phyloP scores from a whole-genome alignment of 805 yeast species.

The Metschnikowia gruessii region DNA sequence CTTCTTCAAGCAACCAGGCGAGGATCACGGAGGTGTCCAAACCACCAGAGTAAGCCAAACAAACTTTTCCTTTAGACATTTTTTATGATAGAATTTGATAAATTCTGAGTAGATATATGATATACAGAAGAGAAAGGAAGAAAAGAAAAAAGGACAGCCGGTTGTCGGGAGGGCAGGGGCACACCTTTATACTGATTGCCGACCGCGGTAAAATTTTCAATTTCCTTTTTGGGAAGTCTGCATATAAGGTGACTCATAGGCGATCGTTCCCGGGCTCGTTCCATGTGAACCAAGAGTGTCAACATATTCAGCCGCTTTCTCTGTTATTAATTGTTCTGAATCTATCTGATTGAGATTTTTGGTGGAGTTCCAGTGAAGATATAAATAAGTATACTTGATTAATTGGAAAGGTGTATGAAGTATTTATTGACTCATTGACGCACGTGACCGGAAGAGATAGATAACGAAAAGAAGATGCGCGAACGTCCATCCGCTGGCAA shows the following conservation, averaged over 20 bases:
- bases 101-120: not conserved
- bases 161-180: slow-evolving; percentile 8
- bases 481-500: not conserved
- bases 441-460: not conserved
- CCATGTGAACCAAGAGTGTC: not conserved
- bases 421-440: not conserved
- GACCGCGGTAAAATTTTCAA: slow-evolving; percentile 22
- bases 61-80: slow-evolving; percentile 98
- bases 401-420: not conserved
- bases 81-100: slow-evolving; percentile 1
- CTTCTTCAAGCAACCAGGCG: slow-evolving; percentile 97
- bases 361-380: too few species aligned
- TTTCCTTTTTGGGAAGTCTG: slow-evolving; percentile 17
- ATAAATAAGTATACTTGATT: not conserved
- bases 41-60: slow-evolving; percentile 99
- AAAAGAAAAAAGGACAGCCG: slow-evolving; percentile 8
- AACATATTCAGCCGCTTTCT: too few species aligned
- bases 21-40: slow-evolving; percentile 95
- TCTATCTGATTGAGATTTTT: too few species aligned
- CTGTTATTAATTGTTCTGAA: too few species aligned
- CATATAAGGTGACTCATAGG: slow-evolving; percentile 18
- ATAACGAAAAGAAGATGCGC: not conserved
- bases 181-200: slow-evolving; percentile 21
- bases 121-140: slow-evolving; percentile 9
- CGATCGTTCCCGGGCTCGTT: not conserved